Percentiles rank a stretch among this genome's conserved stretches.
Conservation (phyloP, 2,329 filamentous ascomycete species). For the Lanzia echinophila region DNA sequence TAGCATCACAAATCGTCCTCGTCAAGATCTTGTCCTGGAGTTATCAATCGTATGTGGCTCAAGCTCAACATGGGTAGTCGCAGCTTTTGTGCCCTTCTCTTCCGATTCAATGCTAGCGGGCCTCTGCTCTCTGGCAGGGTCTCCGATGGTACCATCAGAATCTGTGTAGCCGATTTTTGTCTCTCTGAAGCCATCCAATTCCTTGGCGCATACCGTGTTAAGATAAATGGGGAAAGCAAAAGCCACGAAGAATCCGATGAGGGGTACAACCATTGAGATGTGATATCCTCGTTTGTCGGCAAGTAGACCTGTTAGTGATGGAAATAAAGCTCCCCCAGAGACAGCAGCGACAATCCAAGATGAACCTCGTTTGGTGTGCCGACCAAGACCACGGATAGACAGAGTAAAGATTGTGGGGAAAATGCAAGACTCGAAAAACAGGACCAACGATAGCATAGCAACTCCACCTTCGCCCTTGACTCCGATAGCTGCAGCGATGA, state of each 20-base stretch:
- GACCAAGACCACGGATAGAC: slow-evolving; percentile 70
- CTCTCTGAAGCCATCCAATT: slow-evolving; percentile 32
- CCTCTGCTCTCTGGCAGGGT: neutral
- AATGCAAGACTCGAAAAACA: slow-evolving; percentile 71
- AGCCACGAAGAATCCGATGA: slow-evolving; percentile 30
- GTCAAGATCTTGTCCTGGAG: neutral
- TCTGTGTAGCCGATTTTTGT: slow-evolving; percentile 31
- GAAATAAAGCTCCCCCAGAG: slow-evolving; percentile 25
- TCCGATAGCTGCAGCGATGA: slow-evolving; percentile 36
- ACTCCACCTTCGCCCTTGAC: slow-evolving; percentile 42
- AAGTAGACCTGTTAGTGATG: slow-evolving; percentile 14
- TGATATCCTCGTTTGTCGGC: slow-evolving; percentile 8
- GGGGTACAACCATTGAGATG: slow-evolving; percentile 28
- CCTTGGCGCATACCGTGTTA: slow-evolving; percentile 29
- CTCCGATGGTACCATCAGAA: neutral
- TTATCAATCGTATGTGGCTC: neutral
- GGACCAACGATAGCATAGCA: slow-evolving; percentile 57
- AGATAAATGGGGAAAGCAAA: slow-evolving; percentile 32
- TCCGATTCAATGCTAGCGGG: neutral
- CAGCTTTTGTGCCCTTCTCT: neutral
- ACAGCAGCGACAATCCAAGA: slow-evolving; percentile 59
- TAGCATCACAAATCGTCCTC: neutral
- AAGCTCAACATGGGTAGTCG: neutral
- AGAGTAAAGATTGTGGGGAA: slow-evolving; percentile 80
- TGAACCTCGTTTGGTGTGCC: slow-evolving; percentile 70